A percentile compares a stretch with the other conserved stretches of the same genome.
phyloP scores from a whole-genome alignment of 306 rosid genomes.

The Inga laurina region DNA sequence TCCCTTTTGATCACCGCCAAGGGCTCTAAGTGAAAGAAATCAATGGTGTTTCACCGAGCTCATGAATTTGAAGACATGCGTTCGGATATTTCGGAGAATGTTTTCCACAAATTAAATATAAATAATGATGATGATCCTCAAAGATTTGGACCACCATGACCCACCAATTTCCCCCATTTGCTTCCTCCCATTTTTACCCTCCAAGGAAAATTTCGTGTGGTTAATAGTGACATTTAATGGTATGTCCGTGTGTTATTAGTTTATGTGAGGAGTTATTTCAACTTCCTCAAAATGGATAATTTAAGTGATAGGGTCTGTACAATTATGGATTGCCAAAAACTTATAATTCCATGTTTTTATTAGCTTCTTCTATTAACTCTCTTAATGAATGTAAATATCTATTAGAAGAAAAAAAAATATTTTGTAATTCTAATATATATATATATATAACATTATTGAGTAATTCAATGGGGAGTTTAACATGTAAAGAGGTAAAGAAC shows the following conservation, averaged over 20 bases:
- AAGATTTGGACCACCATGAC: not conserved
- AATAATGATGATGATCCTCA: constrained; percentile 22
- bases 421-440: not conserved
- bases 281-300: not conserved
- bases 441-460: not conserved
- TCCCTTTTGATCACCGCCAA: not conserved
- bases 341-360: not conserved
- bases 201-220: not conserved
- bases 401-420: not conserved
- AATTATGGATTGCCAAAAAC: too few species aligned
- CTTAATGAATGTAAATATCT: not conserved
- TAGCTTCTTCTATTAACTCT: not conserved
- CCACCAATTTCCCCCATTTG: constrained; percentile 14
- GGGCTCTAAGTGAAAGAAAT: constrained; percentile 21
- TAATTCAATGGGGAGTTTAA: not conserved
- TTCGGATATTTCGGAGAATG: constrained; percentile 40
- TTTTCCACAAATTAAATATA: constrained; percentile 12
- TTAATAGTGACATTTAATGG: not conserved
- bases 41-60: not conserved
- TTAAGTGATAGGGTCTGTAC: not conserved
- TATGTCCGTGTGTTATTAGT: not conserved
- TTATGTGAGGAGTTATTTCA: not conserved
- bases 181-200: not conserved
- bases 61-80: constrained; percentile 38
- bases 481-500: not conserved